Percentiles rank a stretch among this genome's conserved stretches.
phyloP scores from a whole-genome alignment of 768 basidiomycete genomes.

The Filobasidium wieringae region DNA sequence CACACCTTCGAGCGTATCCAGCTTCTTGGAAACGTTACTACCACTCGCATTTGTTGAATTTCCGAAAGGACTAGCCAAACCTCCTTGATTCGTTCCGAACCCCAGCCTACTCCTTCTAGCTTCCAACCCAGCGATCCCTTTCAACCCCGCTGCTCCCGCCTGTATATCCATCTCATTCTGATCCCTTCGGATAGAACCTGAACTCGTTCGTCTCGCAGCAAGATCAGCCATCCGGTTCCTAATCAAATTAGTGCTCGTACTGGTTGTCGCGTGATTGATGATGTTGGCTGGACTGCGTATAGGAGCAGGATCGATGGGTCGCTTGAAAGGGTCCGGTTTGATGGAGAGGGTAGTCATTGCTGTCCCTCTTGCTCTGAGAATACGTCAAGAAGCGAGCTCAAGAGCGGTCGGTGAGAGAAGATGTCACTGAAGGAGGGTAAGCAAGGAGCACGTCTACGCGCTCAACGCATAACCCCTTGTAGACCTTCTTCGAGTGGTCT shows the following conservation, averaged over 20 bases:
- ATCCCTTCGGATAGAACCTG: neutral
- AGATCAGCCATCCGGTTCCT: too few species aligned
- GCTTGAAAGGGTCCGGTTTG: neutral
- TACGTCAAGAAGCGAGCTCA: too few species aligned
- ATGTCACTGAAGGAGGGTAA: too few species aligned
- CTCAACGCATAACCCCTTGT: too few species aligned
- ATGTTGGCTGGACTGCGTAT: neutral
- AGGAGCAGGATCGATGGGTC: neutral
- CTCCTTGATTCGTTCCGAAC: too few species aligned
- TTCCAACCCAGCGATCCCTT: neutral
- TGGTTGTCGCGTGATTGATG: neutral
- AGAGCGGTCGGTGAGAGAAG: too few species aligned
- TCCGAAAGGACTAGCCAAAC: neutral
- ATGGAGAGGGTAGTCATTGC: neutral
- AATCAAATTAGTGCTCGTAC: too few species aligned
- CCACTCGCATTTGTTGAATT: neutral
- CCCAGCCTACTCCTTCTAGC: neutral
- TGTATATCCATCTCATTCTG: neutral
- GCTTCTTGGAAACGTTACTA: neutral
- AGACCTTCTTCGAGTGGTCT: too few species aligned
- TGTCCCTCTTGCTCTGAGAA: neutral
- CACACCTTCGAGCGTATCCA: neutral
- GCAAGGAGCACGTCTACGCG: too few species aligned
- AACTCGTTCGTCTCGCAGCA: neutral
- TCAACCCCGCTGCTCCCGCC: neutral